Evolutionary conservation across 306 rosid genomes (phyloP).

Genomic region (Hylodesmum podocarpum): DNA sequence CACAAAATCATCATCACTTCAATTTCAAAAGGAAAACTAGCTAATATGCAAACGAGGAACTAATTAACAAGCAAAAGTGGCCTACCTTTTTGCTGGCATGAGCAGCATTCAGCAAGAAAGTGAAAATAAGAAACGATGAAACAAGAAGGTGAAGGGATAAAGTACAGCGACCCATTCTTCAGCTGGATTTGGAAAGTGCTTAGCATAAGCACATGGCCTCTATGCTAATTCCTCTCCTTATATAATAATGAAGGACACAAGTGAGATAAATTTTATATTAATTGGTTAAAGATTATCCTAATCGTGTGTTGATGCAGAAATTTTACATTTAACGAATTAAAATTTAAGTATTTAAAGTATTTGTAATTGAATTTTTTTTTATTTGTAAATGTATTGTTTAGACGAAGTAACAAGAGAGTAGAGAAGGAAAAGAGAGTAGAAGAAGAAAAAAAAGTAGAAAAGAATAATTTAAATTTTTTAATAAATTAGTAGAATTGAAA

Average conservation of each 20-base stretch:
- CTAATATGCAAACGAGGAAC: not conserved
- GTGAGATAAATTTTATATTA: not conserved
- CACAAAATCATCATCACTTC: not conserved
- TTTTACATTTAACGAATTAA: no score
- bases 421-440: no score
- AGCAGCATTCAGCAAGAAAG: not conserved
- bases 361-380: no score
- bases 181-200: not conserved
- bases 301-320: no score
- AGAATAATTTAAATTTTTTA: no score
- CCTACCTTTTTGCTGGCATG: conserved; percentile 34
- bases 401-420: no score
- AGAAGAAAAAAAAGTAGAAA: no score
- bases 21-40: not conserved
- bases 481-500: no score
- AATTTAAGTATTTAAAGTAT: no score
- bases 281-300: not conserved
- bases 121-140: conserved; percentile 18
- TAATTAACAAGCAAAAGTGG: not conserved
- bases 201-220: not conserved
- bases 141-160: conserved; percentile 2
- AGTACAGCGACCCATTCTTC: conserved; percentile 21
- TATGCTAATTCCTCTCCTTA: not conserved
- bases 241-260: not conserved
- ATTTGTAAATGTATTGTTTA: no score